These are phyloP conservation scores for Salix viminalis DNA, from an alignment of 345 rosid genomes.

Conservation along the genomic window DNA sequence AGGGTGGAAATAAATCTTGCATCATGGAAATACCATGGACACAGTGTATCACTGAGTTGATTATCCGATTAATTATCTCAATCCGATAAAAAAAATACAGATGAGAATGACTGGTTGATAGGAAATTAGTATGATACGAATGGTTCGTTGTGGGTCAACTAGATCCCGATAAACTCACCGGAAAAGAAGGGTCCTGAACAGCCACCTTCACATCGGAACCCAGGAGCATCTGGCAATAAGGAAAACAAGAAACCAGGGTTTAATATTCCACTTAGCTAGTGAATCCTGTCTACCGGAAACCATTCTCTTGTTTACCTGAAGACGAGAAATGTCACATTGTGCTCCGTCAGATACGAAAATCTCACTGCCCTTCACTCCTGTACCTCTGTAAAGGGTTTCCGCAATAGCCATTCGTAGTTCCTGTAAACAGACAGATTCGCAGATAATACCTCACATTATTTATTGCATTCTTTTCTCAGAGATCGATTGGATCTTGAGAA, in stretches of 20 bases:
- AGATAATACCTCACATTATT: no score
- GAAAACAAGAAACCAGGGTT: neutral
- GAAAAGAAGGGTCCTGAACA: constrained; percentile 48
- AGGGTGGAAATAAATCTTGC: no score
- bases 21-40: no score
- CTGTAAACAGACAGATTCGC: constrained; percentile 9
- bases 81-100: neutral
- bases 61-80: neutral
- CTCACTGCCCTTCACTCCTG: constrained; percentile 29
- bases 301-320: constrained; percentile 26
- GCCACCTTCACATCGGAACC: constrained; percentile 39
- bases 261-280: neutral
- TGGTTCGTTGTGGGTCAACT: neutral
- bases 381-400: constrained; percentile 26
- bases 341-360: constrained; percentile 53
- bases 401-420: constrained; percentile 42
- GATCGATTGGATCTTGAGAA: no score
- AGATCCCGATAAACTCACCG: constrained; percentile 25
- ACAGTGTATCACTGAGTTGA: neutral
- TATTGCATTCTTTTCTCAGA: no score
- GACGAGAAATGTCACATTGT: constrained; percentile 46
- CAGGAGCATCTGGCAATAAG: constrained; percentile 39
- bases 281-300: no score
- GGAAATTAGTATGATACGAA: no score
- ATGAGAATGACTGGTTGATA: no score